Base-by-base conservation (phyloP, 2,329 filamentous ascomycete genomes). In the Fusarium palustre region DNA sequence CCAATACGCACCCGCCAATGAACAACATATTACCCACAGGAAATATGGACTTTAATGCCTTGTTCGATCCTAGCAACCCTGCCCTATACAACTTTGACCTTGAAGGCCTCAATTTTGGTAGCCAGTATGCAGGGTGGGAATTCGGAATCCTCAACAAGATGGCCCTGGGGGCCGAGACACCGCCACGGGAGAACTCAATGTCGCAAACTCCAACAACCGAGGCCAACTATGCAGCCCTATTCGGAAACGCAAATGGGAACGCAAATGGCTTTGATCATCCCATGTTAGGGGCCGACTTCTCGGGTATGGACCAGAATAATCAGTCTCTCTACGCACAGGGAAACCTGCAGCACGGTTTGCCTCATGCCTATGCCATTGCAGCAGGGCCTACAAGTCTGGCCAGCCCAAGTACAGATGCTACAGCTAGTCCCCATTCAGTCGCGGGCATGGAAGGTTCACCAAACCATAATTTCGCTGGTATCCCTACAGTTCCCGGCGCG, bases 91-190 rank as follows among this genome's bases (percentile, higher is more conserved):
- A 97, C 78, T 97, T 98, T 79, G 94, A 98, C 78, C 88, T 97
- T 13, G 94, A 97, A 57, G 94, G 93, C 62, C 87, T 97, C 77
- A 81, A 82, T 59, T 99, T 98, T 79, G 94, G 94, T 58, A 98
- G 96, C 77, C 93, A 97, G 69, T 99, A 98, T 76, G 95, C 94
- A 64, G 95, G 94, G 20, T 86, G 97, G 79, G 96, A 98, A 79
- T 97, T 98, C 78, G 92, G 94, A 55, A 97, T 98, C 88, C 87
- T 99, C 0, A 94, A 93, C 30, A 95, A 98, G 78, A 97, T 99
- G 92, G 93, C 93, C 7, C 69, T 81, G 15, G 63, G 92, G 16
- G 91, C 90, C n/a, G 92, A 96, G 72, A 92, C 90, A 18, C 89
- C 91, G 9, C 88, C 91, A 7, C 88, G 89, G 56, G 92, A 96